Evolutionary conservation across 2,329 filamentous ascomycete genomes (phyloP).

Genomic region (Bimuria novae-zelandiae): DNA sequence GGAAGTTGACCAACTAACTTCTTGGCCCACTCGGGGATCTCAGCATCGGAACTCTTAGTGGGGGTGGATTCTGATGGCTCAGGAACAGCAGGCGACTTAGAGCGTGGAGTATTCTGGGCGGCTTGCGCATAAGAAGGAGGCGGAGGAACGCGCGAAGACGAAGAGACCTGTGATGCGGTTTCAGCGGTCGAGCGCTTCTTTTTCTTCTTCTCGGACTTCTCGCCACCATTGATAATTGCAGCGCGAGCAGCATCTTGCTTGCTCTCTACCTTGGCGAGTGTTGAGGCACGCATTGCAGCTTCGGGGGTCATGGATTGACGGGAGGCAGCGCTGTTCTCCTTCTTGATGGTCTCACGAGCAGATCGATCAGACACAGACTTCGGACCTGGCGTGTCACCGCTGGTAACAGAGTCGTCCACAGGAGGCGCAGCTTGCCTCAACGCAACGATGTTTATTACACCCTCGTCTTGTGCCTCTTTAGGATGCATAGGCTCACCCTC

Average conservation of each 20-base stretch:
- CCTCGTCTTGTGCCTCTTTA: conserved; percentile 75
- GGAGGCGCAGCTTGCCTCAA: conserved; percentile 52
- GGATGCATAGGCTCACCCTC: conserved; percentile 85
- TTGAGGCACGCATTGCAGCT: conserved; percentile 46
- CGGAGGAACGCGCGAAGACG: conserved; percentile 23
- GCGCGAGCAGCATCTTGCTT: conserved; percentile 48
- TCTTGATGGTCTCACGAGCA: conserved; percentile 42
- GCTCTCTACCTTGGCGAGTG: conserved; percentile 48
- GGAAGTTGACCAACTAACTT: conserved; percentile 31
- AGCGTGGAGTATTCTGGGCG: conserved; percentile 37
- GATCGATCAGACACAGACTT: conserved; percentile 44
- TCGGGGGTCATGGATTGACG: conserved; percentile 44
- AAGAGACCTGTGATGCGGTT: conserved; percentile 52
- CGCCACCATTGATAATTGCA: conserved; percentile 47
- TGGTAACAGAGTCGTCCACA: conserved; percentile 46
- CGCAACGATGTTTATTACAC: conserved; percentile 74
- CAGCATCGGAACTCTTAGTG: conserved; percentile 25
- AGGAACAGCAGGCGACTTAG: conserved; percentile 36
- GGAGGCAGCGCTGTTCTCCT: conserved; percentile 40
- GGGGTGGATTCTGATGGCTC: conserved; percentile 20
- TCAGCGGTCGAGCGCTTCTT: conserved; percentile 65
- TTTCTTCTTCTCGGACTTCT: conserved; percentile 61
- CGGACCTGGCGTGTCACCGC: conserved; percentile 37
- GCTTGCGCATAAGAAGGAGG: conserved; percentile 50
- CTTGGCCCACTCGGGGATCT: conserved; percentile 45